A percentile compares a stretch with the other conserved stretches of the same genome.
Evolutionary conservation across 768 basidiomycete species (phyloP).

Genomic region (Piloderma croceum): DNA sequence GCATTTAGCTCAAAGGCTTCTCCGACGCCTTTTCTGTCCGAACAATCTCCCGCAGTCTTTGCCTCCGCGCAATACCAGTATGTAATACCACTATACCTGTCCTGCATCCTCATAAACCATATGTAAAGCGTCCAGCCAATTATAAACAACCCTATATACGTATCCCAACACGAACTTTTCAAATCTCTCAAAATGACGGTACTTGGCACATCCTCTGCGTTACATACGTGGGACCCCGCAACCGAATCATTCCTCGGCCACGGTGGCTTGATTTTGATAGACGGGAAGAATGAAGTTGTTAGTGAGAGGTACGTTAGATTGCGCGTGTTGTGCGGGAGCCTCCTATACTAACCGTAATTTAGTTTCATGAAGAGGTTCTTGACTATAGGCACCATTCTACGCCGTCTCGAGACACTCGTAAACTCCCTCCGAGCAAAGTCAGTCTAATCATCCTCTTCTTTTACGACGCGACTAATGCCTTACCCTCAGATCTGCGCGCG

Average conservation of each 20-base stretch:
- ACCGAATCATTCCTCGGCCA: slow-evolving; percentile 51
- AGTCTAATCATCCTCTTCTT: slow-evolving; percentile 3
- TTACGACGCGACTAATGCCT: slow-evolving; percentile 5
- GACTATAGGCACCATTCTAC: slow-evolving; percentile 59
- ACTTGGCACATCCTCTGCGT: slow-evolving; percentile 61
- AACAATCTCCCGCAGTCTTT: slow-evolving; percentile 50
- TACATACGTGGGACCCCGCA: slow-evolving; percentile 57
- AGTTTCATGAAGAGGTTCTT: slow-evolving; percentile 62
- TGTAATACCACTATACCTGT: no score
- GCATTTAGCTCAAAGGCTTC: slow-evolving; percentile 25
- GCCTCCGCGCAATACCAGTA: slow-evolving; percentile 58
- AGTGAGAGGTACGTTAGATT: slow-evolving; percentile 45
- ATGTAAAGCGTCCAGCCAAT: no score
- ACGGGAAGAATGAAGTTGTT: slow-evolving; percentile 52
- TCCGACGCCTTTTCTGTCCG: slow-evolving; percentile 59
- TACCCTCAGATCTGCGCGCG: slow-evolving; percentile 35
- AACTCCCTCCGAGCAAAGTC: slow-evolving; percentile 46
- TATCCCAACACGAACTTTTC: slow-evolving; percentile 45
- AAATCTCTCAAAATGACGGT: slow-evolving; percentile 49
- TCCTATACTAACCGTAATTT: no score
- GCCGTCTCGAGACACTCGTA: slow-evolving; percentile 58
- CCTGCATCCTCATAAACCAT: no score
- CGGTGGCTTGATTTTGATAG: slow-evolving; percentile 38
- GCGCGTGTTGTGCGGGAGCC: no score
- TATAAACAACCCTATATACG: no score